Percentiles rank a stretch among this genome's conserved stretches.
phyloP scores from a whole-genome alignment of 257 asterid species.

The Oldenlandia corymbosa region DNA sequence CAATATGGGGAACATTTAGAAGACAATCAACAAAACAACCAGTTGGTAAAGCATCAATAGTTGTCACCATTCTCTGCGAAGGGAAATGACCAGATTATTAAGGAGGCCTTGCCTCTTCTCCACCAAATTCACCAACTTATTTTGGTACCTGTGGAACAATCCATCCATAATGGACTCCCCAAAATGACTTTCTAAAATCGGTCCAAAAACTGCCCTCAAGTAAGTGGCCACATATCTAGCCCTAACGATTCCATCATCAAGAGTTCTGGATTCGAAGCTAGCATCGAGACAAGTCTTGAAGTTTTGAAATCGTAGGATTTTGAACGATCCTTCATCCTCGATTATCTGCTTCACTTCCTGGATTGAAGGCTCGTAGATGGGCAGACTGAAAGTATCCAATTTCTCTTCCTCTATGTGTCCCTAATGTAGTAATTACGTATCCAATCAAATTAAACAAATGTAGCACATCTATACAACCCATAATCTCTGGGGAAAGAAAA shows the following conservation, averaged over 20 bases:
- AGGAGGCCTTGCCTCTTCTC: not conserved
- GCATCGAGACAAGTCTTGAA: not conserved
- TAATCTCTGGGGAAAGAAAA: too few species aligned
- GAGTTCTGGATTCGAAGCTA: not conserved
- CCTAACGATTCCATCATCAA: not conserved
- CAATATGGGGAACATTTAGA: too few species aligned
- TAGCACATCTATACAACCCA: too few species aligned
- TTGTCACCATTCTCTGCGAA: not conserved
- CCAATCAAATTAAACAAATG: too few species aligned
- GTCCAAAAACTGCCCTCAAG: slow-evolving; percentile 5
- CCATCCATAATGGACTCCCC: not conserved
- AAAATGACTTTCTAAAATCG: slow-evolving; percentile 2
- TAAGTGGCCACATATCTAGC: not conserved
- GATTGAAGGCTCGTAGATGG: too few species aligned
- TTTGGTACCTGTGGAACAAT: not conserved
- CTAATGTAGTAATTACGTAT: too few species aligned
- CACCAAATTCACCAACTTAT: not conserved
- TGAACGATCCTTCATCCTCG: not conserved
- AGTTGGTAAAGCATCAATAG: too few species aligned
- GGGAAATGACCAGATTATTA: slow-evolving; percentile 6
- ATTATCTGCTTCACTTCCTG: too few species aligned
- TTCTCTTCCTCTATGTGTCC: not conserved
- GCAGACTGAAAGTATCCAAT: too few species aligned
- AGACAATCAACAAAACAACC: too few species aligned
- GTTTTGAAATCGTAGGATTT: not conserved